phyloP scores from a whole-genome alignment of 208 protist species.

The Trypanosomatidae sp. region DNA sequence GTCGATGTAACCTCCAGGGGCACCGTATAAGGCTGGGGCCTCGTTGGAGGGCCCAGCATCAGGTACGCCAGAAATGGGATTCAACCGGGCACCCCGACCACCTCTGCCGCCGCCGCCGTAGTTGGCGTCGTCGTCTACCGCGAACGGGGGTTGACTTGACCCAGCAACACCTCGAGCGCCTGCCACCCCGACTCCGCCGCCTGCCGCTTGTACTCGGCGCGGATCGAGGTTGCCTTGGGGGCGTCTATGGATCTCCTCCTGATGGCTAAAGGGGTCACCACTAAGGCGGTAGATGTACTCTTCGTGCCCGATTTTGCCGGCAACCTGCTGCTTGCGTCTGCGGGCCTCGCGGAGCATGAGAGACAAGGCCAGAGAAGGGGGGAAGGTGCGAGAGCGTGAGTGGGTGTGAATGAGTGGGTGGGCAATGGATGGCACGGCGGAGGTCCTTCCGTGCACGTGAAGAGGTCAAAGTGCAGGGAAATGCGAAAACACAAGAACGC shows the following conservation, averaged over 20 bases:
- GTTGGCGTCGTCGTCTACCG: slow-evolving; percentile 19
- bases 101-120: slow-evolving; percentile 17
- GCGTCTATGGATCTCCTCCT: slow-evolving; percentile 20
- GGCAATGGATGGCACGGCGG: neutral
- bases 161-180: slow-evolving; percentile 2
- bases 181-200: neutral
- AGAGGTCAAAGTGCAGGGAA: neutral
- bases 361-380: neutral
- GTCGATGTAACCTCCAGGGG: neutral
- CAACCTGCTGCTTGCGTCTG: slow-evolving; percentile 58
- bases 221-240: slow-evolving; percentile 33
- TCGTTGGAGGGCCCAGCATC: slow-evolving; percentile 5
- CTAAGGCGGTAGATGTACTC: slow-evolving; percentile 74
- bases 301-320: slow-evolving; percentile 84
- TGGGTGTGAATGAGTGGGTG: slow-evolving; percentile 17
- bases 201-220: slow-evolving; percentile 8
- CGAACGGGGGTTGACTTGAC: slow-evolving; percentile 22
- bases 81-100: slow-evolving; percentile 8
- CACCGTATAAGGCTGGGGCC: neutral
- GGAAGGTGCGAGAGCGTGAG: neutral
- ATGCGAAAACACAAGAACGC: neutral
- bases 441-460: neutral
- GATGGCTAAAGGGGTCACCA: slow-evolving; percentile 30
- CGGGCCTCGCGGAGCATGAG: slow-evolving; percentile 53
- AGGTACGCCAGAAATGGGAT: slow-evolving; percentile 11